phyloP scores from a whole-genome alignment of 768 basidiomycete genomes.

The Psilocybe cyanescens region DNA sequence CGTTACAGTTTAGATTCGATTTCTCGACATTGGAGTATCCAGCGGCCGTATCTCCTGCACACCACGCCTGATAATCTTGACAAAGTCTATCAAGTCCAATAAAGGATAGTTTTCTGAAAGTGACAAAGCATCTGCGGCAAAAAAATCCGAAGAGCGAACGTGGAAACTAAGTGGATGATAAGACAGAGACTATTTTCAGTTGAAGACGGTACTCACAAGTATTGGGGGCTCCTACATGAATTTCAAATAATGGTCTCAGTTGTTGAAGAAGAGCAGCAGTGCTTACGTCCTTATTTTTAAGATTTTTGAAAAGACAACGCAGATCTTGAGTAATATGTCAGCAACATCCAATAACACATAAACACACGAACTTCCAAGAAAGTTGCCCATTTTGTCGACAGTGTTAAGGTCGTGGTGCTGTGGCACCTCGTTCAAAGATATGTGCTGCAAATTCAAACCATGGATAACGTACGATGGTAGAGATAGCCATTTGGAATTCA shows the following conservation, averaged over 20 bases:
- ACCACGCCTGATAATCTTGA: constrained; percentile 70
- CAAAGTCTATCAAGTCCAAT: constrained; percentile 70
- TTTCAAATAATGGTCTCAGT: background rate
- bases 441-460: background rate
- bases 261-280: background rate
- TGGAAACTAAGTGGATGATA: constrained; percentile 49
- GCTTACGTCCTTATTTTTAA: constrained; percentile 55
- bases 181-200: background rate
- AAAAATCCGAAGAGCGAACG: constrained; percentile 85
- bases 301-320: constrained; percentile 58
- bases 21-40: constrained; percentile 55
- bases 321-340: constrained; percentile 41
- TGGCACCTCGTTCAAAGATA: background rate
- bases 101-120: constrained; percentile 78
- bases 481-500: constrained; percentile 50
- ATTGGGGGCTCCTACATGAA: constrained; percentile 26
- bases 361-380: constrained; percentile 52
- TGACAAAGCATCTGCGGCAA: constrained; percentile 75
- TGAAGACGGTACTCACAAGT: constrained; percentile 19
- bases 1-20: constrained; percentile 48
- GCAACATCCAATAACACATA: background rate
- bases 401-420: constrained; percentile 54
- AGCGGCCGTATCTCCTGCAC: constrained; percentile 45
- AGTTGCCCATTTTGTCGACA: constrained; percentile 64
- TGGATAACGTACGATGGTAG: constrained; percentile 32